Conservation (phyloP, 2,329 filamentous ascomycete species). For the Biscogniauxia sp. region DNA sequence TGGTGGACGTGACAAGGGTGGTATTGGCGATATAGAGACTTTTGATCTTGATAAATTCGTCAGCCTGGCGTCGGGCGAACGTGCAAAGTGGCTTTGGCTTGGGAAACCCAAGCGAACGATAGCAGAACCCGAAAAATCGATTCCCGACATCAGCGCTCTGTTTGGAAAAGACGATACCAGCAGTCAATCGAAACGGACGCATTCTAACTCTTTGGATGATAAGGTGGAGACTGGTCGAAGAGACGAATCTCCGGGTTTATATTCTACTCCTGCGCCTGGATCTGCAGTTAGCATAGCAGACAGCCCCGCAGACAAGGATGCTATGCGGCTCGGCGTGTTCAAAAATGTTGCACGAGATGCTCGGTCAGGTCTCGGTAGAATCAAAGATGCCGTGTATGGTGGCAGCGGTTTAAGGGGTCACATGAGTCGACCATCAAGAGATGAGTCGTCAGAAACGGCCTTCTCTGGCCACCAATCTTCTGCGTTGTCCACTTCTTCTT, state of each 20-base stretch:
- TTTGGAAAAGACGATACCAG: conserved; percentile 58
- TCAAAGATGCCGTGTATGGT: conserved; percentile 72
- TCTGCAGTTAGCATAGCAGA: conserved; percentile 49
- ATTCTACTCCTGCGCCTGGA: conserved; percentile 42
- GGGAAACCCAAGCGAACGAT: conserved; percentile 75
- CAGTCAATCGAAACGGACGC: conserved; percentile 47
- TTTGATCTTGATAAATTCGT: conserved; percentile 83
- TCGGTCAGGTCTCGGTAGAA: conserved; percentile 76
- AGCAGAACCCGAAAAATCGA: conserved; percentile 43
- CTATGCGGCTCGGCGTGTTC: conserved; percentile 64
- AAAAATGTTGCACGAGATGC: conserved; percentile 81
- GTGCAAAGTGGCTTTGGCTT: conserved; percentile 91
- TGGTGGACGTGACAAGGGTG: conserved; percentile 78
- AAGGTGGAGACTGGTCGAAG: conserved; percentile 43
- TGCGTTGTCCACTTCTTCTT: conserved; percentile 37
- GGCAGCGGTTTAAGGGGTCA: conserved; percentile 59
- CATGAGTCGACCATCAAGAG: conserved; percentile 52
- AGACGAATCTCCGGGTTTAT: conserved; percentile 45
- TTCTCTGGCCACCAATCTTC: conserved; percentile 35
- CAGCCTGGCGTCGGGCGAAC: conserved; percentile 73
- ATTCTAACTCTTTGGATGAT: conserved; percentile 52
- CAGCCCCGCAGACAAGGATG: conserved; percentile 52
- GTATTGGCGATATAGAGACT: conserved; percentile 90
- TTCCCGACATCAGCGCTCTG: conserved; percentile 45
- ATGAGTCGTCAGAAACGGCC: conserved; percentile 46